These are phyloP conservation scores for Emmonsia crescens DNA, from an alignment of 2,329 filamentous ascomycete genomes.

Conservation along the genomic window DNA sequence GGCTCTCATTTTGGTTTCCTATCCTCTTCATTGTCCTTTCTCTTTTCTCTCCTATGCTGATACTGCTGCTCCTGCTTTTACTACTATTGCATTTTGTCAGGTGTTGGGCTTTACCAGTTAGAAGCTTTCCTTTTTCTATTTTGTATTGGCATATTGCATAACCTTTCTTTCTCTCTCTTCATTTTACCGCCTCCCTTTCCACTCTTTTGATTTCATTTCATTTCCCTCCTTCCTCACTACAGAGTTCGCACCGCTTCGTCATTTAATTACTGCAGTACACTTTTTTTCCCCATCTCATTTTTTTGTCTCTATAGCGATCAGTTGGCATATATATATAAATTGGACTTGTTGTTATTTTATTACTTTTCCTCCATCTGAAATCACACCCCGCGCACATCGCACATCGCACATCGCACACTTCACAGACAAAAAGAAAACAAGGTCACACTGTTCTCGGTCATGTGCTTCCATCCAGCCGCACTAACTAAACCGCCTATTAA, in stretches of 20 bases:
- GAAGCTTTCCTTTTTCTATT: neutral
- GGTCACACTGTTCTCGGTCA: neutral
- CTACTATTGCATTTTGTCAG: neutral
- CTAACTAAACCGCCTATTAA: neutral
- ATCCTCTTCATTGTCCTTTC: neutral
- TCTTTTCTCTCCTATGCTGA: neutral
- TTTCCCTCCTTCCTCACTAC: neutral
- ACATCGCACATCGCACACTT: neutral
- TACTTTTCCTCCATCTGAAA: neutral
- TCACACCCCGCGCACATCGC: neutral
- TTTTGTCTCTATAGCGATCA: neutral
- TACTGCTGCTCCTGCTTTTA: neutral
- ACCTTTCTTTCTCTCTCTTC: neutral
- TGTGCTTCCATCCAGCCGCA: neutral
- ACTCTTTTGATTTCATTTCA: neutral
- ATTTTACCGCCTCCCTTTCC: neutral
- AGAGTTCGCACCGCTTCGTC: neutral
- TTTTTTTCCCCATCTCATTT: neutral
- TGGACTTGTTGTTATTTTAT: neutral
- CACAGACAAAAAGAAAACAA: neutral
- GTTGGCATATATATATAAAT: neutral
- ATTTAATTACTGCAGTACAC: neutral
- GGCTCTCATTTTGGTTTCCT: neutral
- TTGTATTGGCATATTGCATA: neutral
- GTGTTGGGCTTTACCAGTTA: neutral